Evolutionary conservation across 2,329 filamentous ascomycete genomes (phyloP), one percentile per base, ranked within the genome.

Genomic region (Sarocladiaceae sp.): DNA sequence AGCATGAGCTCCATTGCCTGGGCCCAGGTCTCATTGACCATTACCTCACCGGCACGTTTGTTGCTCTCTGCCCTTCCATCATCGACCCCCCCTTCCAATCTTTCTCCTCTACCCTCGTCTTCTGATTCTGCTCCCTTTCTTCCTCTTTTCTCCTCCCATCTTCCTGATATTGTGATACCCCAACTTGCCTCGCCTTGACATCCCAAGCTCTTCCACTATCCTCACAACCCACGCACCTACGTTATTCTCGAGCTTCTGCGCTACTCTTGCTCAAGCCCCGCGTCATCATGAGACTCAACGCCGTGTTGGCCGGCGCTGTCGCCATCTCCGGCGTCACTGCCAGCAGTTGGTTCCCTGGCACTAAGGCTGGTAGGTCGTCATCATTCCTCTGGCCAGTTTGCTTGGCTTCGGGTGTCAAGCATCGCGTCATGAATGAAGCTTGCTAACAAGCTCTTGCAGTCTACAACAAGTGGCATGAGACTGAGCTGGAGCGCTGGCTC

Each of bases 391-490:
- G n/a, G 26, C 9, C 26, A 29, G 26, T 29, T 9, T 29, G 26
- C 26, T n/a, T 29, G 26, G 26, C 26, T 29, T n/a, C 9, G n/a
- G 26, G n/a, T 29, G n/a, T n/a, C 26, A 29, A n/a, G 9, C 26
- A n/a, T n/a, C 33, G 34, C 3, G 15, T 29, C 23, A 21, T 21
- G 13, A 13, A 24, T 43, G 20, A 16, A 20, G 13, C 21, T 20
- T 12, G 21, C 19, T 6, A 13, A 41, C 16, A 42, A 45, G 27
- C n/a, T 53, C 40, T 59, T 4, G 7, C 6, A 95, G 91, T 84
- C 13, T 97, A 97, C 75, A 96, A 97, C 70, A 96, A 93, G 65
- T 98, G 93, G 93, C 91, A 97, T 58, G 84, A 97, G 73, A 95
- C 88, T 18, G 93, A 98, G 74, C 80, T 98, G 23, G 91, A 98